Conservation (phyloP, 768 basidiomycete genomes). For the Amanita subjunquillea region DNA sequence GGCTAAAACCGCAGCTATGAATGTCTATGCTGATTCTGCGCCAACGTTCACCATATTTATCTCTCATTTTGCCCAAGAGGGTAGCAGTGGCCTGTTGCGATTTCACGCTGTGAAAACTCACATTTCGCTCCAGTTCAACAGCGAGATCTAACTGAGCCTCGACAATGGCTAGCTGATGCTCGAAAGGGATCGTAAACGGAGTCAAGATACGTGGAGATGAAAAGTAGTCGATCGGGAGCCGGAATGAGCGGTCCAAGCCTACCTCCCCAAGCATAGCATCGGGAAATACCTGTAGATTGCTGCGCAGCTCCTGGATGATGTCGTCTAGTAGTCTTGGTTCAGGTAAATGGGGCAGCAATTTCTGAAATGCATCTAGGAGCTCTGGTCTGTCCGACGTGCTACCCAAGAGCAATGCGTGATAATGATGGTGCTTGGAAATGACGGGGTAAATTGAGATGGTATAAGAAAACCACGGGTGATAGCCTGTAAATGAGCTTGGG, state of each 20-base stretch:
- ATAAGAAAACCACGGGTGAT: slow-evolving; percentile 93
- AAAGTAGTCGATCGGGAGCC: slow-evolving; percentile 52
- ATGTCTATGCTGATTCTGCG: slow-evolving; percentile 70
- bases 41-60: slow-evolving; percentile 50
- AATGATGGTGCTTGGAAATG: slow-evolving; percentile 62
- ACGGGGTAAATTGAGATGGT: slow-evolving; percentile 39
- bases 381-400: slow-evolving; percentile 14
- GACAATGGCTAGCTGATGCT: slow-evolving; percentile 74
- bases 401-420: slow-evolving; percentile 53
- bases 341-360: slow-evolving; percentile 58
- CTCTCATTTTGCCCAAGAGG: slow-evolving; percentile 48
- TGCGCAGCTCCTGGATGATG: slow-evolving; percentile 50
- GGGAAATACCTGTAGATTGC: slow-evolving; percentile 50
- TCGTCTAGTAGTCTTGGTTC: slow-evolving; percentile 54
- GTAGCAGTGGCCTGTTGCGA: slow-evolving; percentile 59
- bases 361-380: slow-evolving; percentile 34
- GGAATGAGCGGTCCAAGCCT: slow-evolving; percentile 76
- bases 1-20: slow-evolving; percentile 82
- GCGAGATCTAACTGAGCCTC: slow-evolving; percentile 84
- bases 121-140: slow-evolving; percentile 61
- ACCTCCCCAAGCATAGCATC: slow-evolving; percentile 87
- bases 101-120: slow-evolving; percentile 86
- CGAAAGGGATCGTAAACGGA: slow-evolving; percentile 67
- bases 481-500: slow-evolving; percentile 36
- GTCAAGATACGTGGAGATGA: slow-evolving; percentile 49